Conservation (phyloP, 345 rosid genomes). For the Euphorbia pulcherrima region DNA sequence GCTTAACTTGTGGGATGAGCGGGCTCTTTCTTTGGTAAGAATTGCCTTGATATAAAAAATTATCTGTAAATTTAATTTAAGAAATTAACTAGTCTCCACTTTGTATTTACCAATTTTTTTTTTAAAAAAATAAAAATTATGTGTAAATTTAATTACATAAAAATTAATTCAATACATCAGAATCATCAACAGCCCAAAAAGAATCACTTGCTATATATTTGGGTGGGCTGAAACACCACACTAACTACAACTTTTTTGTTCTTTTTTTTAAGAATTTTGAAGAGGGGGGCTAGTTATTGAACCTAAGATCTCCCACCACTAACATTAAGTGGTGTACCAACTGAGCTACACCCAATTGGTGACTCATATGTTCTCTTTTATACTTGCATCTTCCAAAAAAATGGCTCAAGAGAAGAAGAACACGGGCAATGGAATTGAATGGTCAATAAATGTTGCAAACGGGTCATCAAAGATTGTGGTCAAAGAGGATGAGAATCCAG, state of each 20-base stretch:
- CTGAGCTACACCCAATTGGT: too few relatives aligned
- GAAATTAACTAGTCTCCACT: neutral
- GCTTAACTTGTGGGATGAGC: too few relatives aligned
- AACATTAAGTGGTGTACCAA: too few relatives aligned
- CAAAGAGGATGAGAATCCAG: constrained; percentile 20
- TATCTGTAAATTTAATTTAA: too few relatives aligned
- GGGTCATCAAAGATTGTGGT: constrained; percentile 38
- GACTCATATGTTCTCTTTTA: neutral
- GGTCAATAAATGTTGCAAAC: constrained; percentile 43
- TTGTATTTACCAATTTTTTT: neutral
- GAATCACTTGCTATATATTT: too few relatives aligned
- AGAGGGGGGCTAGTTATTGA: too few relatives aligned
- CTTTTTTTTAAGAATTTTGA: too few relatives aligned
- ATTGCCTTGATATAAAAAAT: too few relatives aligned
- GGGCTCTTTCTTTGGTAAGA: too few relatives aligned
- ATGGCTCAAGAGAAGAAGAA: constrained; percentile 32
- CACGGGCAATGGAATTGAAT: constrained; percentile 27
- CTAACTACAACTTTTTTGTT: neutral
- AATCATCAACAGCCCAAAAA: too few relatives aligned
- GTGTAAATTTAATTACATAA: too few relatives aligned
- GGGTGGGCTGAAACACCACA: neutral
- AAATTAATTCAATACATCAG: neutral
- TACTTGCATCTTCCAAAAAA: neutral
- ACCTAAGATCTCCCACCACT: too few relatives aligned
- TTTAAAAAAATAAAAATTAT: neutral